Evolutionary conservation across 2,329 filamentous ascomycete species (phyloP), one percentile per base, ranked within the genome.

Genomic region (Penicillium sp.): DNA sequence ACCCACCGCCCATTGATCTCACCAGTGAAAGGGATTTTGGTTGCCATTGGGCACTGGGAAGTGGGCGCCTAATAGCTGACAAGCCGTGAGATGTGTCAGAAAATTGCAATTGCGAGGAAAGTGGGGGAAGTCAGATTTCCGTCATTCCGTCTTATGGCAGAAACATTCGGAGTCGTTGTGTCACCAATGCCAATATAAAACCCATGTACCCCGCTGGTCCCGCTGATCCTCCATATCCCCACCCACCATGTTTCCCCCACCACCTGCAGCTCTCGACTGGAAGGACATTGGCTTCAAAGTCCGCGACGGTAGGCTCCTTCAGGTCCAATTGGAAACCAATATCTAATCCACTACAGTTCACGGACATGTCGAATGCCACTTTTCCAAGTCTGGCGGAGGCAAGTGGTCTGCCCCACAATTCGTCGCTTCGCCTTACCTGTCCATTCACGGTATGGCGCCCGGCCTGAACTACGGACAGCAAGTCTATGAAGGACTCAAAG

Each of bases 401-500:
- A 75, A 87, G 82, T 97, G 93, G 93, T 85, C 88, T 0, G 75
- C 87, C 14, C 91, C 91, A 26, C 79, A 84, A 62, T 96, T 96
- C 78, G 87, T 97, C 59, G 78, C 85, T 59, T 90, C 93, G 68
- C 93, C 93, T 7, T 93, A 84, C 80, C 85, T 98, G 67, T 87
- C 88, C 64, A 87, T 98, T 71, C 93, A 98, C 77, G 95, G 93
- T 75, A 95, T 99, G 90, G 88, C 93, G 0, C 93, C 95, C 0
- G 93, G 87, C 44, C 85, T 98, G 64, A 99, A 99, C 83, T 99
- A 99, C 76, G 92, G 93, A 57, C 92, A 96, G 73, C 95, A 98
- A 79, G 93, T 91, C 68, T 99, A 96, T 81, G 95, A 99, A 75
- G 95, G 95, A n/a, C 87, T 98, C 74, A 98, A 98, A 78, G 93